Percentiles rank a stretch among this genome's conserved stretches.
Evolutionary conservation across 2,329 filamentous ascomycete genomes (phyloP).

Genomic region (Trichoderma sp.): DNA sequence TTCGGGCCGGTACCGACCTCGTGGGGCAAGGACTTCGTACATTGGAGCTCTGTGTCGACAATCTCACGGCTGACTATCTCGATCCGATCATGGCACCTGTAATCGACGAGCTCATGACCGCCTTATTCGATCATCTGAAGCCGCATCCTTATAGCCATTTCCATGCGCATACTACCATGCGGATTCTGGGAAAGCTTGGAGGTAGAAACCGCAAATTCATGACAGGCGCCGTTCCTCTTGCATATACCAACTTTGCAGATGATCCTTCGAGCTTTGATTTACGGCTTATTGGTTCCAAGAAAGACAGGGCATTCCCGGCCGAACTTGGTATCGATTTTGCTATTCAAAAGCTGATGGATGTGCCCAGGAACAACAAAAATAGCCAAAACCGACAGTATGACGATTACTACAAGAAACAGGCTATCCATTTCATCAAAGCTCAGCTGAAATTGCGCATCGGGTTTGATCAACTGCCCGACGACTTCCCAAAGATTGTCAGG

Average conservation of each 20-base stretch:
- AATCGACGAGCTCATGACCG: constrained; percentile 98
- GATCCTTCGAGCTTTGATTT: constrained; percentile 87
- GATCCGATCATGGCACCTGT: constrained; percentile 99
- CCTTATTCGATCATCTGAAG: constrained; percentile 91
- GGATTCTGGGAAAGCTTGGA: constrained; percentile 94
- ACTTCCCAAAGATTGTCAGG: constrained; percentile 81
- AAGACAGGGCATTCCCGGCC: constrained; percentile 84
- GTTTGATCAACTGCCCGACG: constrained; percentile 83
- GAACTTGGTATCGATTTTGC: constrained; percentile 87
- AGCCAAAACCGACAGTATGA: constrained; percentile 67
- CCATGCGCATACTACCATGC: constrained; percentile 95
- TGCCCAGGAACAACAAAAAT: constrained; percentile 64
- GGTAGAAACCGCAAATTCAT: constrained; percentile 95
- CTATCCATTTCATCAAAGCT: constrained; percentile 82
- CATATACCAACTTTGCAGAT: constrained; percentile 83
- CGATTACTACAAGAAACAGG: constrained; percentile 88
- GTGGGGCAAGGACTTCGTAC: constrained; percentile 94
- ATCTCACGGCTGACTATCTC: constrained; percentile 94
- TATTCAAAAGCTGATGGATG: constrained; percentile 83
- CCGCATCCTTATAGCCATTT: constrained; percentile 96
- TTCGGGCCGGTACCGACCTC: constrained; percentile 88
- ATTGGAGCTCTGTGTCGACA: constrained; percentile 95
- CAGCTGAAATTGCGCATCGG: constrained; percentile 92
- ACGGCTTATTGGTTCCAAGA: constrained; percentile 84
- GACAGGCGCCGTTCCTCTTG: constrained; percentile 82